These are phyloP conservation scores for Gnaphalium uliginosum DNA, from an alignment of 129 eudicot species.

Conservation along the genomic window DNA sequence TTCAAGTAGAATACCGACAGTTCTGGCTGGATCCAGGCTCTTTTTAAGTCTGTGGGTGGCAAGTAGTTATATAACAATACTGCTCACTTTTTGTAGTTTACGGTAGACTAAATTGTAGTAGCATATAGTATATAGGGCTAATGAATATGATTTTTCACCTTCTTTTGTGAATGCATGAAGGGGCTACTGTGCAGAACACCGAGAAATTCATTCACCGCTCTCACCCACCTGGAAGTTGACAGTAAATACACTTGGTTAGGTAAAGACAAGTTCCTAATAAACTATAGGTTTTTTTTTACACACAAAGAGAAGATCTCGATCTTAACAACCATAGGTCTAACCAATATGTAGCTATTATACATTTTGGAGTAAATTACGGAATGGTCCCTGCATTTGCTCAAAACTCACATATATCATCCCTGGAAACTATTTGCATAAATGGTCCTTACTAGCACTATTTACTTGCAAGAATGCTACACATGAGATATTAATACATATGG, in stretches of 20 bases:
- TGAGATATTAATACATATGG: too few relatives aligned
- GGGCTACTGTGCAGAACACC: conserved; percentile 66
- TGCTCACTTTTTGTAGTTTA: neutral
- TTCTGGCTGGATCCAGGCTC: neutral
- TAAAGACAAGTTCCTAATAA: conserved; percentile 15
- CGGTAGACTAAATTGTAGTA: neutral
- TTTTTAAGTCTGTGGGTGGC: neutral
- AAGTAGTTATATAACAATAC: neutral
- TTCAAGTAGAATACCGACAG: neutral
- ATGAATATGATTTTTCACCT: conserved; percentile 38
- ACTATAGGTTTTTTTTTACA: too few relatives aligned
- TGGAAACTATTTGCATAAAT: too few relatives aligned
- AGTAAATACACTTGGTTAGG: neutral
- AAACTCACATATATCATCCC: too few relatives aligned
- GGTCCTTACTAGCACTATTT: too few relatives aligned
- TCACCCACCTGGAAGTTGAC: conserved; percentile 80
- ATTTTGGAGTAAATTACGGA: neutral
- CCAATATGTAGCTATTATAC: neutral
- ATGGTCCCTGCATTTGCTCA: too few relatives aligned
- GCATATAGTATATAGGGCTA: neutral
- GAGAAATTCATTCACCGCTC: conserved; percentile 81
- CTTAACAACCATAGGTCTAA: too few relatives aligned
- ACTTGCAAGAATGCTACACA: too few relatives aligned
- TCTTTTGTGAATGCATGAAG: conserved; percentile 64
- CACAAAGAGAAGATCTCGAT: too few relatives aligned